A percentile compares a stretch with the other conserved stretches of the same genome.
Evolutionary conservation across 2,329 filamentous ascomycete species (phyloP).

Genomic region (Zalaria sp.): DNA sequence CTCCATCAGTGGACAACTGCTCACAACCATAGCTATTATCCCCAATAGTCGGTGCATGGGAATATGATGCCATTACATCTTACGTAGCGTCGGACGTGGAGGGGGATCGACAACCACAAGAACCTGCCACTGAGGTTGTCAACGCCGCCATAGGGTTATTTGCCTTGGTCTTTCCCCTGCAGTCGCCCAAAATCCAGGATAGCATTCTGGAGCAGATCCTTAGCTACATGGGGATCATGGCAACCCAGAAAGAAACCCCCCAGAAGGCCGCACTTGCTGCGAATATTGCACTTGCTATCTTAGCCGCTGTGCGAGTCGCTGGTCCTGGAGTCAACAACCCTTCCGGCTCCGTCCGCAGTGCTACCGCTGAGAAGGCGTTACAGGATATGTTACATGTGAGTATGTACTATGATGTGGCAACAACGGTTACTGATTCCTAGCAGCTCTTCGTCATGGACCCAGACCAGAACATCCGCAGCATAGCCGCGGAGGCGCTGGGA

Average conservation of each 20-base stretch:
- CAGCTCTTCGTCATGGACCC: conserved; percentile 62
- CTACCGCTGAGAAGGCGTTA: conserved; percentile 61
- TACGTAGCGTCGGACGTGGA: conserved; percentile 41
- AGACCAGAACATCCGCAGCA: conserved; percentile 72
- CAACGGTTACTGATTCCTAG: conserved; percentile 1
- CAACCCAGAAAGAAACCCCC: conserved; percentile 74
- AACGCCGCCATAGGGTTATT: conserved; percentile 91
- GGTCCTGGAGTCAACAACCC: conserved; percentile 58
- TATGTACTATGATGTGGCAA: conserved; percentile 3
- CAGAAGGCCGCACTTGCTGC: conserved; percentile 82
- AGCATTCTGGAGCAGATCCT: conserved; percentile 89
- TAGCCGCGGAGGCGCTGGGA: conserved; percentile 76
- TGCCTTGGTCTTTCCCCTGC: conserved; percentile 77
- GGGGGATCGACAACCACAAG: conserved; percentile 41
- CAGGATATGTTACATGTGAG: conserved; percentile 64
- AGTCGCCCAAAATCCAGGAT: conserved; percentile 84
- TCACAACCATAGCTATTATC: conserved; percentile 23
- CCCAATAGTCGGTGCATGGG: conserved; percentile 68
- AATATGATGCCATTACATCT: conserved; percentile 76
- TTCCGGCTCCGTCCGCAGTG: conserved; percentile 40
- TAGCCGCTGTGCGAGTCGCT: conserved; percentile 69
- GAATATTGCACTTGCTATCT: conserved; percentile 71
- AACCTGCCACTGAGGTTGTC: conserved; percentile 82
- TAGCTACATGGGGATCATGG: conserved; percentile 76
- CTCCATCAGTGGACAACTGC: background rate